Base-by-base conservation (phyloP, 768 basidiomycete species). In the Rhodotorula diobovata region DNA sequence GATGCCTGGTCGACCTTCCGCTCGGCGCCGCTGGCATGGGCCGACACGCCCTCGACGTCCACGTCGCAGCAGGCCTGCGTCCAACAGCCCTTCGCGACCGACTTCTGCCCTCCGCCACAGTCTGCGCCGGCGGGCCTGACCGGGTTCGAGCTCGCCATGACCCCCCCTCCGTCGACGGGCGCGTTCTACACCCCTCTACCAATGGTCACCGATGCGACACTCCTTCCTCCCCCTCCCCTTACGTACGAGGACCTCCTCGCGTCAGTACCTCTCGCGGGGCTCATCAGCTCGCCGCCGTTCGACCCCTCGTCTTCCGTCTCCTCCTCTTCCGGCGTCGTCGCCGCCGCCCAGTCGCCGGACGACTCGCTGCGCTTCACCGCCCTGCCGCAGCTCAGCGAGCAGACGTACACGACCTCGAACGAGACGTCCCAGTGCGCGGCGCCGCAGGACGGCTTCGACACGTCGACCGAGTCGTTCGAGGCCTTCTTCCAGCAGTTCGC, bases 221-320 rank as follows among this genome's bases (percentile, higher is more conserved):
- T 55, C 4, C 35, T 16, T 10, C 48, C 34, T 9, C 9, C 46
- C 11, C 45, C 21, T 4, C 35, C 34, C 16, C 34, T 53, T 9
- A 56, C 55, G 9, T 61, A 48, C 60, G 60, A 61, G n/a, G 60
- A 61, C 30, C 18, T 61, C 45, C 32, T 61, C 45, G 32, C 60
- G n/a, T 43, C 39, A 30, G 9, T 45, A 14, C 39, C 58, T 2
- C 12, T 43, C 41, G 7, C 6, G 7, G 25, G 18, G 6, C 14
- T 18, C 8, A 18, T 18, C 41, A 15, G 14, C 11, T 5, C 11
- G 41, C 14, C 41, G 11, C 41, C 48, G 25, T 12, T 28, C 25
- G 48, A 50, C 11, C 23, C 23, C 25, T 50, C 48, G 5, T 12
- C 23, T 28, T 28, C 28, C 48, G 23, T 28, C 23, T 2, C 48